phyloP scores from a whole-genome alignment of 352 stramenopile genomes.

The Phytophthora meadii region DNA sequence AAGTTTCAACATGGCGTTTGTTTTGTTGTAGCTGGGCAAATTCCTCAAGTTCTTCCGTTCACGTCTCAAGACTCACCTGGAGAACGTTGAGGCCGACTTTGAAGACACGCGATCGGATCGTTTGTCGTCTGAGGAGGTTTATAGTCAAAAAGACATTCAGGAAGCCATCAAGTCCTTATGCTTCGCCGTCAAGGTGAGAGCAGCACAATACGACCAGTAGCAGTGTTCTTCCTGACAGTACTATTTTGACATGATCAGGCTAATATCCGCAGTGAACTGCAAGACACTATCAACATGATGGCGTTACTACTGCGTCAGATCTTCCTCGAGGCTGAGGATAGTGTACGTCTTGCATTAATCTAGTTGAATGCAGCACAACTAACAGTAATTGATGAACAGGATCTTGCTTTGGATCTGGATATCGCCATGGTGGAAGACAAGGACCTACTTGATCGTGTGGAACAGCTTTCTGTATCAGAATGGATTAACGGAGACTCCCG shows the following conservation, averaged over 20 bases:
- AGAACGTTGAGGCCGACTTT: constrained; percentile 87
- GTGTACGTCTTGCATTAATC: constrained; percentile 32
- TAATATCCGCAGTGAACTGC: constrained; percentile 77
- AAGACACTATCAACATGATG: constrained; percentile 91
- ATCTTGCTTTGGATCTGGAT: constrained; percentile 71
- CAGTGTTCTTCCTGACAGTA: neutral
- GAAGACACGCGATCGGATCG: constrained; percentile 85
- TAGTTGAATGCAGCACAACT: neutral
- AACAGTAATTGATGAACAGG: constrained; percentile 28
- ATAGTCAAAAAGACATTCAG: constrained; percentile 85
- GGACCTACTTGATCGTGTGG: constrained; percentile 76
- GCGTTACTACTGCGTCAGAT: constrained; percentile 82
- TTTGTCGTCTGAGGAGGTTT: constrained; percentile 83
- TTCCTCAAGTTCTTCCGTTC: constrained; percentile 90
- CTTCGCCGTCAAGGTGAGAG: constrained; percentile 79
- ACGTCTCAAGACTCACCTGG: constrained; percentile 73
- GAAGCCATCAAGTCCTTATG: constrained; percentile 78
- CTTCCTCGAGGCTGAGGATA: constrained; percentile 75
- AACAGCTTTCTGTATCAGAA: constrained; percentile 78
- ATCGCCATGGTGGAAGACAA: constrained; percentile 79
- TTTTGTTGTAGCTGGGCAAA: constrained; percentile 56
- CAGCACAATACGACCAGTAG: neutral
- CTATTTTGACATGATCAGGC: constrained; percentile 33
- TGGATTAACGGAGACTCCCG: constrained; percentile 58
- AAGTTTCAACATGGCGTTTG: neutral